Evolutionary conservation across 2,329 filamentous ascomycete genomes (phyloP).

Genomic region (Botryotinia narcissicola): DNA sequence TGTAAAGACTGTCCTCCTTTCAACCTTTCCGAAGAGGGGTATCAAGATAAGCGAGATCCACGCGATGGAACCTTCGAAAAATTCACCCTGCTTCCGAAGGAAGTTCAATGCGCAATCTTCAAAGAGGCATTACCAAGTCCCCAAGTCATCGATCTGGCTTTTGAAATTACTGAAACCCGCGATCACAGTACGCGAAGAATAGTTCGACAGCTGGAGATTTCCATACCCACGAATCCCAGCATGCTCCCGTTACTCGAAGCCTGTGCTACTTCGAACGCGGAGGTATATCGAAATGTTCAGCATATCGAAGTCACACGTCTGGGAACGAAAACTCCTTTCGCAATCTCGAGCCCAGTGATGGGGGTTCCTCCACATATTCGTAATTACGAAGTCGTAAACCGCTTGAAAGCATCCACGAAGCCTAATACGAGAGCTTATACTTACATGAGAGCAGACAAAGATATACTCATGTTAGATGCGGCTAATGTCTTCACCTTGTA

Average conservation of each 20-base stretch:
- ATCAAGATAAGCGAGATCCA: background rate
- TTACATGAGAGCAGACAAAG: background rate
- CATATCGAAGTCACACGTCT: rapidly evolving
- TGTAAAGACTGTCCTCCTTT: background rate
- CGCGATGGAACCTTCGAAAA: background rate
- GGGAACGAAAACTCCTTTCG: background rate
- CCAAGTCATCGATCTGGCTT: background rate
- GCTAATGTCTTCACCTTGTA: background rate
- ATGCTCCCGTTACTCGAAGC: background rate
- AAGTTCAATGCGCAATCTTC: background rate
- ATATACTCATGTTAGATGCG: background rate
- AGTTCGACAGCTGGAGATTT: background rate
- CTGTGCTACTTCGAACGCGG: background rate
- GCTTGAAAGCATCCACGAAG: background rate
- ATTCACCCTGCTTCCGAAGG: background rate
- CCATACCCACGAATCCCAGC: background rate
- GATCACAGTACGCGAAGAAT: background rate
- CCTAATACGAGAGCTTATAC: background rate
- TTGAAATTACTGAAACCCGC: background rate
- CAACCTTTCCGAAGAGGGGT: background rate
- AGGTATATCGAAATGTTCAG: background rate
- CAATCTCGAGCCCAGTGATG: background rate
- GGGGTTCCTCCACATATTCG: background rate
- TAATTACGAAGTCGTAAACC: background rate
- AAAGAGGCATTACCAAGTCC: background rate